These are phyloP conservation scores for Athelia psychrophila DNA, from an alignment of 1,284 basidiomycete genomes.

Conservation along the genomic window DNA sequence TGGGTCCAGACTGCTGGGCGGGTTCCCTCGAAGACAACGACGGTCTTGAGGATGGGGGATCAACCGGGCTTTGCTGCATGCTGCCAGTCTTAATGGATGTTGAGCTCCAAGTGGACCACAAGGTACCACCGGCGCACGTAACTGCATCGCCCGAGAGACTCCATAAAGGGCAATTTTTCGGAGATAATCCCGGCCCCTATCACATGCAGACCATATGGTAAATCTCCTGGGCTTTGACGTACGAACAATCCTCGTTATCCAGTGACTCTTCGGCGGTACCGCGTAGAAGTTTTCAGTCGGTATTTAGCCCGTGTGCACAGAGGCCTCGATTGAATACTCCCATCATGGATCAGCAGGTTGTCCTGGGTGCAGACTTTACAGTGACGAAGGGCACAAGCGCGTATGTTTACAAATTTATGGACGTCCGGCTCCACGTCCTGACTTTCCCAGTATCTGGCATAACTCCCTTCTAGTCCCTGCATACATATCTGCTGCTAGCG, in stretches of 20 bases:
- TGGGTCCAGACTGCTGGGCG: constrained; percentile 50
- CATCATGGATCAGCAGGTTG: background rate
- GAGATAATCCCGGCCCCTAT: too few relatives aligned
- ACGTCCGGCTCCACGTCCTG: background rate
- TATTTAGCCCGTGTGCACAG: too few relatives aligned
- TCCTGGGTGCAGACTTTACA: background rate
- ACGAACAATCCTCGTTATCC: too few relatives aligned
- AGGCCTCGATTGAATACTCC: background rate
- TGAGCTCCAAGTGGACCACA: too few relatives aligned
- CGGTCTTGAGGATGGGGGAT: constrained; percentile 33
- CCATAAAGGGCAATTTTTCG: too few relatives aligned
- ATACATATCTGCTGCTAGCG: constrained; percentile 15
- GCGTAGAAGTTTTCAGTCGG: too few relatives aligned
- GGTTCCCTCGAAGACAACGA: constrained; percentile 39
- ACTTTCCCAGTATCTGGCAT: constrained; percentile 13
- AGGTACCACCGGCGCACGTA: too few relatives aligned
- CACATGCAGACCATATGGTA: too few relatives aligned
- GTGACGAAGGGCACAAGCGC: too few relatives aligned
- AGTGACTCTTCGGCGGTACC: too few relatives aligned
- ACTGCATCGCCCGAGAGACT: too few relatives aligned
- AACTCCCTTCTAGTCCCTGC: constrained; percentile 17
- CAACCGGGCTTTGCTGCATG: constrained; percentile 21
- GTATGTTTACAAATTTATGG: background rate
- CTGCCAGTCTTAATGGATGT: background rate
- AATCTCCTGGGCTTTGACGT: too few relatives aligned